Percentiles rank a stretch among this genome's conserved stretches.
These are phyloP conservation scores for Millerozyma miso DNA, from an alignment of 805 yeast species.

Conservation along the genomic window DNA sequence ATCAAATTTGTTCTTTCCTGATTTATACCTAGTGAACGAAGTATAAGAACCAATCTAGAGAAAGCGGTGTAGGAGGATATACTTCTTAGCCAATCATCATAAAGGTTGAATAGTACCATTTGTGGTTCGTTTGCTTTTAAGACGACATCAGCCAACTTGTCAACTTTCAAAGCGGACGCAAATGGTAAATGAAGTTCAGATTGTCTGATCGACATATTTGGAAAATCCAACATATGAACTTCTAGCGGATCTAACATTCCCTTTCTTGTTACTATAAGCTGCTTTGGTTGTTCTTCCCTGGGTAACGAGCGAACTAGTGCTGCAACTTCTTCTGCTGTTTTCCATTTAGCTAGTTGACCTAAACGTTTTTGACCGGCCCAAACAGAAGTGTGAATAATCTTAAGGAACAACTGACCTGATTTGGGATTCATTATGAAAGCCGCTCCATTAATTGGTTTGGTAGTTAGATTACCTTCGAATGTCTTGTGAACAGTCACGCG, in stretches of 20 bases:
- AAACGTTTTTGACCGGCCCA: slow-evolving; percentile 97
- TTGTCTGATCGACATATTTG: slow-evolving; percentile 83
- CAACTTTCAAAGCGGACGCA: slow-evolving; percentile 77
- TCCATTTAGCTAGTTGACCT: slow-evolving; percentile 95
- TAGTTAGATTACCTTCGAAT: slow-evolving; percentile 86
- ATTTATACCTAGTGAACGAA: slow-evolving; percentile 77
- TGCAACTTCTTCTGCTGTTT: slow-evolving; percentile 95
- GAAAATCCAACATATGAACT: slow-evolving; percentile 95
- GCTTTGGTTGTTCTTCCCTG: slow-evolving; percentile 90
- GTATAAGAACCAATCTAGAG: slow-evolving; percentile 75
- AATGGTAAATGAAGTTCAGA: slow-evolving; percentile 89
- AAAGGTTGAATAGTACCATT: slow-evolving; percentile 84
- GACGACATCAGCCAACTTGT: slow-evolving; percentile 73
- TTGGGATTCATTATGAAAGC: slow-evolving; percentile 85
- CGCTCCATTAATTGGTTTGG: slow-evolving; percentile 92
- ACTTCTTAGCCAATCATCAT: slow-evolving; percentile 88
- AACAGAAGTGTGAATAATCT: slow-evolving; percentile 87
- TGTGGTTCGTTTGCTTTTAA: slow-evolving; percentile 87
- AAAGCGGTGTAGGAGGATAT: slow-evolving; percentile 92
- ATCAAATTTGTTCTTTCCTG: slow-evolving; percentile 73
- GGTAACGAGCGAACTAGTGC: slow-evolving; percentile 87
- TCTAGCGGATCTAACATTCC: slow-evolving; percentile 93
- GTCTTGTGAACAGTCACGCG: slow-evolving; percentile 90
- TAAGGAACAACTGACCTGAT: slow-evolving; percentile 84
- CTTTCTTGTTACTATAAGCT: slow-evolving; percentile 82